Conservation (phyloP, 441 rosid genomes). For the Pelargonium cotyledonis region DNA sequence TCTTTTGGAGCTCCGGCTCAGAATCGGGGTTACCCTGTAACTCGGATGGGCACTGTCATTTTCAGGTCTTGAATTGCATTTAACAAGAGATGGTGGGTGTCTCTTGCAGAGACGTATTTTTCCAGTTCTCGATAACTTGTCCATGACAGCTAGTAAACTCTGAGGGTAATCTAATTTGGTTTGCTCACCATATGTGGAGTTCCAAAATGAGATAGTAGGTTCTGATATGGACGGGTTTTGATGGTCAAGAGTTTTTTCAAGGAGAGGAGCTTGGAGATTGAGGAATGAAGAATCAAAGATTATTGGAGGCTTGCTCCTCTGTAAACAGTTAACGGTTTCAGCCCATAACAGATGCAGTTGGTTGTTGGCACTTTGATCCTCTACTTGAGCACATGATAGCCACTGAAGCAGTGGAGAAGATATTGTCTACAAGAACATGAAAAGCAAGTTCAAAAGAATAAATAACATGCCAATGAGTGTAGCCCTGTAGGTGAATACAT, state of each 20-base stretch:
- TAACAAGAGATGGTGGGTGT: conserved; percentile 23
- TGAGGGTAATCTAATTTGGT: conserved; percentile 38
- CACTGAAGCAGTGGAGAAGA: conserved; percentile 33
- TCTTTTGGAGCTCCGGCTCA: conserved; percentile 34
- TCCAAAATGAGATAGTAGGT: conserved; percentile 41
- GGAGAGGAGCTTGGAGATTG: conserved; percentile 36
- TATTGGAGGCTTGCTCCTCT: conserved; percentile 38
- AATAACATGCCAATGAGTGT: not conserved
- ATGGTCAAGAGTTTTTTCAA: conserved; percentile 42
- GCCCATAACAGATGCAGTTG: conserved; percentile 36
- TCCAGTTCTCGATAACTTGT: conserved; percentile 42
- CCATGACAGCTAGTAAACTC: conserved; percentile 36
- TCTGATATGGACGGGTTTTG: conserved; percentile 29
- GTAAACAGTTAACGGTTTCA: conserved; percentile 34
- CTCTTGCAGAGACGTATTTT: conserved; percentile 35
- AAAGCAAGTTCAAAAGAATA: not conserved
- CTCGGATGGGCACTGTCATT: conserved; percentile 9
- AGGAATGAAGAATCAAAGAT: conserved; percentile 39
- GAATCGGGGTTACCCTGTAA: conserved; percentile 31
- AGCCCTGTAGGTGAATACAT: too few species aligned
- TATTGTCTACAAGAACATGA: conserved; percentile 30
- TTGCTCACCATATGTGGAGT: conserved; percentile 40
- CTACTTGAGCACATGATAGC: conserved; percentile 29
- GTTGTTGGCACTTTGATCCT: conserved; percentile 23
- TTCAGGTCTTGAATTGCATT: conserved; percentile 16